Conservation (phyloP, 2,329 filamentous ascomycete genomes). For the Fusarium staphyleae region DNA sequence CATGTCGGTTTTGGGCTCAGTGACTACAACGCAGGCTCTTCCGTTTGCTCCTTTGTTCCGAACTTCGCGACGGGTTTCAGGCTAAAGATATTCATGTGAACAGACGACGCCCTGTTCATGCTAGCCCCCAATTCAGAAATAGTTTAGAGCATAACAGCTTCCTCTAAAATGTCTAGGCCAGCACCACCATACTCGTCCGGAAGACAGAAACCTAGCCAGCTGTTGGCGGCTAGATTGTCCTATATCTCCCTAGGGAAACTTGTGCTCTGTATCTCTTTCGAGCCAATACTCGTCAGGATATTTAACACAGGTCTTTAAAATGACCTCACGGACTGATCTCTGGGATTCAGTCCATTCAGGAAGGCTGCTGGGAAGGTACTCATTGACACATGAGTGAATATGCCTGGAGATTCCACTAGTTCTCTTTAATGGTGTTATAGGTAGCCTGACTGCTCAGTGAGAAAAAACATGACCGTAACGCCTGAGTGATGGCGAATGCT, state of each 20-base stretch:
- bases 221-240: slow-evolving; percentile 10
- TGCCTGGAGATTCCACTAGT: too few species aligned
- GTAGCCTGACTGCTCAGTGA: too few species aligned
- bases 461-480: too few species aligned
- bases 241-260: slow-evolving; percentile 16
- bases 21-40: slow-evolving; percentile 21
- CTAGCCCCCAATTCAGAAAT: slow-evolving; percentile 19
- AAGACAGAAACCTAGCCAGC: slow-evolving; percentile 20
- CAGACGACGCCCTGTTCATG: slow-evolving; percentile 20
- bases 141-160: slow-evolving; percentile 15
- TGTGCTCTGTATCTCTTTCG: slow-evolving; percentile 11
- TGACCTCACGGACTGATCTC: slow-evolving; percentile 17
- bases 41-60: slow-evolving; percentile 11
- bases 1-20: slow-evolving; percentile 14
- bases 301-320: slow-evolving; percentile 11
- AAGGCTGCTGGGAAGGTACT: slow-evolving; percentile 10
- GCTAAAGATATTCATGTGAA: slow-evolving; percentile 27
- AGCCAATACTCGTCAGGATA: slow-evolving; percentile 18
- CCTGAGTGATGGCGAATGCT: too few species aligned
- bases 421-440: too few species aligned
- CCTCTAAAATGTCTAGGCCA: slow-evolving; percentile 13
- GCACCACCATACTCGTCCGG: slow-evolving; percentile 12
- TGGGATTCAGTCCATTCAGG: slow-evolving; percentile 22
- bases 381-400: too few species aligned
- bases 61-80: slow-evolving; percentile 21